phyloP scores from a whole-genome alignment of 495 filamentous ascomycete species.

The Oidiodendron maius region DNA sequence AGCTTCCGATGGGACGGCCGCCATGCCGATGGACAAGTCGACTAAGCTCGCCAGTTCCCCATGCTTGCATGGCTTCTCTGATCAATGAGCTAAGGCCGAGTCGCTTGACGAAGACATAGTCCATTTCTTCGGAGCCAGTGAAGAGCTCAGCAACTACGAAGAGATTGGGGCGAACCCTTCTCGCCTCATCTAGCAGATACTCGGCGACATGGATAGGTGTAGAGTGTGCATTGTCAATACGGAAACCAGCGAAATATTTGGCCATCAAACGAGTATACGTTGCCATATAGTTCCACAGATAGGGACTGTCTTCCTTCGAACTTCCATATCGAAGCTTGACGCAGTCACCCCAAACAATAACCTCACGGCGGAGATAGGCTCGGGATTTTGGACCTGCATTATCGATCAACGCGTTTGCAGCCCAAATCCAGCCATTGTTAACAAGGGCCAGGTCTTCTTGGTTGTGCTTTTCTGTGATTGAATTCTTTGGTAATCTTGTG shows the following conservation, averaged over 20 bases:
- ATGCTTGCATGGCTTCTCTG: constrained; percentile 96
- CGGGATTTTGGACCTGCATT: constrained; percentile 85
- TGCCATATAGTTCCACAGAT: constrained; percentile 92
- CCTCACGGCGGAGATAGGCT: constrained; percentile 86
- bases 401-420: constrained; percentile 86
- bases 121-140: constrained; percentile 90
- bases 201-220: constrained; percentile 91
- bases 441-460: constrained; percentile 74
- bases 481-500: constrained; percentile 79
- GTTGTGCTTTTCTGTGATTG: constrained; percentile 69
- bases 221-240: constrained; percentile 98
- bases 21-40: constrained; percentile 91
- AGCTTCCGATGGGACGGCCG: constrained; percentile 91
- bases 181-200: constrained; percentile 86
- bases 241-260: constrained; percentile 91
- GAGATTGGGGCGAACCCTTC: constrained; percentile 79
- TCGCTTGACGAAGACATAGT: constrained; percentile 90
- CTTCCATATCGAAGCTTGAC: constrained; percentile 92
- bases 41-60: constrained; percentile 89
- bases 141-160: constrained; percentile 96
- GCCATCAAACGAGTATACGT: constrained; percentile 90
- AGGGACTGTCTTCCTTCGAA: constrained; percentile 79
- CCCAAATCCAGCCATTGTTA: constrained; percentile 99
- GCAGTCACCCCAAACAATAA: constrained; percentile 98
- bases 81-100: constrained; percentile 87